phyloP scores from a whole-genome alignment of 2,329 filamentous ascomycete genomes.

The Chalaropsis ovoidea region DNA sequence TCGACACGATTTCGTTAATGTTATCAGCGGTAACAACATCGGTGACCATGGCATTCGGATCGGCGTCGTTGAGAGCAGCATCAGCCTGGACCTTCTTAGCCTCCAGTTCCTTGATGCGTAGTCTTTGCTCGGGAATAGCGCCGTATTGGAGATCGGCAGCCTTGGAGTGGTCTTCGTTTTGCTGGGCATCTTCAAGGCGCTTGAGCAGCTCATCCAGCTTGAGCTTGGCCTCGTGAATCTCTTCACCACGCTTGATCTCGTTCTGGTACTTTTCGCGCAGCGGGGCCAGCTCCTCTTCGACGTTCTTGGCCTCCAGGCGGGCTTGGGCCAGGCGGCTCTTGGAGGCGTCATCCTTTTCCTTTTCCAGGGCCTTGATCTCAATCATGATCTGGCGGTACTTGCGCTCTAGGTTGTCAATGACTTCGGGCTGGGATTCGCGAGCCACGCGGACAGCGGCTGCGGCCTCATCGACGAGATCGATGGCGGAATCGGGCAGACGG shows the following conservation, averaged over 20 bases:
- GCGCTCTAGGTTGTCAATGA: constrained; percentile 87
- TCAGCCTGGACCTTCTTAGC: constrained; percentile 69
- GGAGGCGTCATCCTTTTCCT: constrained; percentile 90
- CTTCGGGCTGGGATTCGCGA: constrained; percentile 90
- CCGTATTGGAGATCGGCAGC: constrained; percentile 96
- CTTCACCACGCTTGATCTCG: constrained; percentile 81
- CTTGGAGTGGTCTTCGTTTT: constrained; percentile 70
- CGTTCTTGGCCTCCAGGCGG: constrained; percentile 83
- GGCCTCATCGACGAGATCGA: constrained; percentile 92
- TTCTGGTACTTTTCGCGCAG: constrained; percentile 91
- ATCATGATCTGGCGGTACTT: constrained; percentile 86
- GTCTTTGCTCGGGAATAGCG: constrained; percentile 84
- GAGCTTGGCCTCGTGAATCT: constrained; percentile 88
- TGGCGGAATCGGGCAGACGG: constrained; percentile 88
- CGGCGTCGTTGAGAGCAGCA: constrained; percentile 49
- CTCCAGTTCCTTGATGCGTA: constrained; percentile 71
- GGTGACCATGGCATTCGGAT: constrained; percentile 66
- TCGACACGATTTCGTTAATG: constrained; percentile 95
- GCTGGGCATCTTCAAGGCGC: constrained; percentile 87
- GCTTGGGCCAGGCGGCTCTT: constrained; percentile 71
- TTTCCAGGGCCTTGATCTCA: constrained; percentile 87
- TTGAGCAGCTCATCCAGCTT: constrained; percentile 87
- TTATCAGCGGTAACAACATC: constrained; percentile 94
- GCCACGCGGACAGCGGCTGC: constrained; percentile 93
- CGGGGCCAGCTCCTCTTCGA: constrained; percentile 83